Evolutionary conservation across 176 grass and related monocot genomes (phyloP).

Genomic region (Tillandsia leiboldiana): DNA sequence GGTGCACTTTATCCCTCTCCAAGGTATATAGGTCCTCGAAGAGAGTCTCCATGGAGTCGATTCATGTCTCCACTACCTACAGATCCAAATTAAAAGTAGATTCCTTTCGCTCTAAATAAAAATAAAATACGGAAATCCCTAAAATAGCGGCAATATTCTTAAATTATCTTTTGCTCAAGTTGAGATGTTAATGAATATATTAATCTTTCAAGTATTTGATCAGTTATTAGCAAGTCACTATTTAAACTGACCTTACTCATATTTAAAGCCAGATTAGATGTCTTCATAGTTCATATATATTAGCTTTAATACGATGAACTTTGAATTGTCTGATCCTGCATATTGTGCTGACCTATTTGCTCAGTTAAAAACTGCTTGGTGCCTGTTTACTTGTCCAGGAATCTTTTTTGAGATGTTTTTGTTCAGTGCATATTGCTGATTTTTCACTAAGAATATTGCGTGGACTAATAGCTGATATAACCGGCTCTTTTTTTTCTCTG

Average conservation of each 20-base stretch:
- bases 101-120: no score
- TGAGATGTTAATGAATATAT: neutral
- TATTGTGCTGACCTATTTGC: neutral
- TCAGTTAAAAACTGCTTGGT: neutral
- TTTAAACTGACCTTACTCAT: neutral
- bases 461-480: neutral
- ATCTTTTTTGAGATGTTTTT: neutral
- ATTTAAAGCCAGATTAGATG: neutral
- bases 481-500: neutral
- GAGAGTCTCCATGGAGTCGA: no score
- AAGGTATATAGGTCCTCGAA: no score
- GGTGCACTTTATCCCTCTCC: no score
- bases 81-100: no score
- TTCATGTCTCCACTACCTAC: no score
- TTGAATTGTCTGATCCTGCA: neutral
- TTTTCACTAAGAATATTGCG: neutral
- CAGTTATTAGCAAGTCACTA: neutral
- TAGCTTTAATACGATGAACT: neutral
- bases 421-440: neutral
- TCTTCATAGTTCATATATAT: neutral
- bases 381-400: neutral
- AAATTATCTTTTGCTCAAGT: neutral
- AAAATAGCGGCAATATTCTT: no score
- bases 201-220: neutral
- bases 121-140: no score